Evolutionary conservation across 148 eudicot species (phyloP).

Genomic region (Suaeda aralocaspica): DNA sequence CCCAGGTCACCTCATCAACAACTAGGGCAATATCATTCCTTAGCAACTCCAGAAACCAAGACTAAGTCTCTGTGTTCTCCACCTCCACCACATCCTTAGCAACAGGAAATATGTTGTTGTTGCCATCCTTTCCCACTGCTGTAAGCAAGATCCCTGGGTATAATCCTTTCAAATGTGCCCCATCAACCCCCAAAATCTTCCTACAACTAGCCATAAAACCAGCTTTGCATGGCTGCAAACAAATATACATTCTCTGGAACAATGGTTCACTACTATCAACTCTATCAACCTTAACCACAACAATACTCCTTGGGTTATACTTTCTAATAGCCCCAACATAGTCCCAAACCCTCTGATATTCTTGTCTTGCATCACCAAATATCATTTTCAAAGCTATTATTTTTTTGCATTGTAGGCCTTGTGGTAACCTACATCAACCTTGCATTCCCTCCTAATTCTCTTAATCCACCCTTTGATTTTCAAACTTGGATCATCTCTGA

Average conservation of each 20-base stretch:
- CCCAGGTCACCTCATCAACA: too few relatives aligned
- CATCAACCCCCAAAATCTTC: neutral
- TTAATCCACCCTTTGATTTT: neutral
- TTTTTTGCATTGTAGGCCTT: neutral
- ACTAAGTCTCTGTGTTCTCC: neutral
- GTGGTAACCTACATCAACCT: neutral
- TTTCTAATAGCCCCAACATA: neutral
- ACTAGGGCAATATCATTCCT: too few relatives aligned
- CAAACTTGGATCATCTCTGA: neutral
- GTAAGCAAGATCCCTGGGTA: neutral
- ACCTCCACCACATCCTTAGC: slow-evolving; percentile 8
- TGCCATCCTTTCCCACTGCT: slow-evolving; percentile 4
- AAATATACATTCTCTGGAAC: neutral
- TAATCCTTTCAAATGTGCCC: neutral
- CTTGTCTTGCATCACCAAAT: too few relatives aligned
- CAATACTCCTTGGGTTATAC: neutral
- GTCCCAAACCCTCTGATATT: neutral
- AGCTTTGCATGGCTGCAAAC: neutral
- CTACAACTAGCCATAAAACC: neutral
- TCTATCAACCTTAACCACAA: neutral
- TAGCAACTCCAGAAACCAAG: neutral
- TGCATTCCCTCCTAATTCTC: neutral
- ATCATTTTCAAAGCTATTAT: neutral
- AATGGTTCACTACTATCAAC: neutral
- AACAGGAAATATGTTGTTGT: neutral